These are phyloP conservation scores for Actinomucor elegans DNA, from an alignment of 371 early-diverging fungal genomes.

Conservation along the genomic window DNA sequence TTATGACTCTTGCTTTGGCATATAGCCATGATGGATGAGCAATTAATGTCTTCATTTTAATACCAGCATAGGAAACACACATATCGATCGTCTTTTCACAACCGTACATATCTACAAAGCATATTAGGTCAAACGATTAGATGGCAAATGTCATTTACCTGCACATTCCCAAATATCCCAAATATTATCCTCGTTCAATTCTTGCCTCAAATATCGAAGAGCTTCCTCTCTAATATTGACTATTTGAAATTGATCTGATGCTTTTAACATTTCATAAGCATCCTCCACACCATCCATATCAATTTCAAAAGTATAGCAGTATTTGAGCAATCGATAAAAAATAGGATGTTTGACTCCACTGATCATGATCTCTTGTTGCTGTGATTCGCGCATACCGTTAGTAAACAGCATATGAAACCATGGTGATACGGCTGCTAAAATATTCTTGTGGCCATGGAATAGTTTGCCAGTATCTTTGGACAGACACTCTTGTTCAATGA, in stretches of 20 bases:
- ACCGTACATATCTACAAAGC: slow-evolving; percentile 30
- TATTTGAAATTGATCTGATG: slow-evolving; percentile 57
- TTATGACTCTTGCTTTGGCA: slow-evolving; percentile 48
- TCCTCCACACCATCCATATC: slow-evolving; percentile 39
- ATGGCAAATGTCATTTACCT: too few relatives aligned
- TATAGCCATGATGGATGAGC: slow-evolving; percentile 38
- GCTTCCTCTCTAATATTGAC: slow-evolving; percentile 47
- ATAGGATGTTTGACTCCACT: slow-evolving; percentile 44
- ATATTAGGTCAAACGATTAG: too few relatives aligned
- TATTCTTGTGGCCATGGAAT: slow-evolving; percentile 55
- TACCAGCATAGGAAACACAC: slow-evolving; percentile 44
- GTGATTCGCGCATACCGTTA: slow-evolving; percentile 64
- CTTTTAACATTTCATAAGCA: slow-evolving; percentile 48
- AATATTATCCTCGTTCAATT: slow-evolving; percentile 41
- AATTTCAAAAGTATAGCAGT: slow-evolving; percentile 49
- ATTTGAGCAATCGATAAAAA: slow-evolving; percentile 47
- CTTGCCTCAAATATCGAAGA: slow-evolving; percentile 42
- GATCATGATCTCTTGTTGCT: slow-evolving; percentile 46
- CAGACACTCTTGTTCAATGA: slow-evolving; percentile 26
- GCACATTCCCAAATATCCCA: slow-evolving; percentile 63
- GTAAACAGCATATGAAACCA: slow-evolving; percentile 59
- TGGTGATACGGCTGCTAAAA: slow-evolving; percentile 52
- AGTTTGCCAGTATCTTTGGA: neutral
- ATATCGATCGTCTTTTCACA: slow-evolving; percentile 36
- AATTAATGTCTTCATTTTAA: slow-evolving; percentile 39